Evolutionary conservation across 2,329 filamentous ascomycete genomes (phyloP).

Genomic region (Elsinoe ampelina): DNA sequence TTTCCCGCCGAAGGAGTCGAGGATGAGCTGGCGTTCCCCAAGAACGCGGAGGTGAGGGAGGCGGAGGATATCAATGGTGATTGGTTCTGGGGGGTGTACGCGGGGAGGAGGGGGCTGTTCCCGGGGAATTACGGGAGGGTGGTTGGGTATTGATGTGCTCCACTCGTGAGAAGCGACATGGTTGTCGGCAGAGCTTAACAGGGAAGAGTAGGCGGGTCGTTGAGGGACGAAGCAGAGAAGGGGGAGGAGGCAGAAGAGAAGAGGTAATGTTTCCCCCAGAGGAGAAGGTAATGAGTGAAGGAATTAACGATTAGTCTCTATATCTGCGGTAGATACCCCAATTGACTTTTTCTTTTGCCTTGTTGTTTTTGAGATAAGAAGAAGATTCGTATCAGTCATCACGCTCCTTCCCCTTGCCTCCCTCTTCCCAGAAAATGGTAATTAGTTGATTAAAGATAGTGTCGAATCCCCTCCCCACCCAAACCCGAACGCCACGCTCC

Average conservation of each 20-base stretch:
- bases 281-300: background rate
- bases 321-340: slow-evolving; percentile 5
- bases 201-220: too few relatives aligned
- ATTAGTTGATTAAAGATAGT: background rate
- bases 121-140: slow-evolving; percentile 65
- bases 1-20: slow-evolving; percentile 55
- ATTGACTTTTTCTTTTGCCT: background rate
- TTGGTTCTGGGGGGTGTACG: slow-evolving; percentile 83
- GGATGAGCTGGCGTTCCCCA: slow-evolving; percentile 78
- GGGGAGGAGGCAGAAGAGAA: background rate
- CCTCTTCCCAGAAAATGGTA: background rate
- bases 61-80: slow-evolving; percentile 81
- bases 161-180: too few relatives aligned
- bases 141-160: slow-evolving; percentile 16
- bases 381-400: slow-evolving; percentile 4
- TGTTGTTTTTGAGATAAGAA: background rate
- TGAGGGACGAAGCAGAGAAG: background rate
- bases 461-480: background rate
- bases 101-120: slow-evolving; percentile 69
- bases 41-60: slow-evolving; percentile 72
- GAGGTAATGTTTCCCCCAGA: background rate
- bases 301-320: slow-evolving; percentile 1
- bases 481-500: background rate
- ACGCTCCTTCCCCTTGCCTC: background rate
- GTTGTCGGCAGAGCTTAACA: too few relatives aligned